These are phyloP conservation scores for Saturnispora bothae DNA, from an alignment of 805 yeast genomes.

Conservation along the genomic window DNA sequence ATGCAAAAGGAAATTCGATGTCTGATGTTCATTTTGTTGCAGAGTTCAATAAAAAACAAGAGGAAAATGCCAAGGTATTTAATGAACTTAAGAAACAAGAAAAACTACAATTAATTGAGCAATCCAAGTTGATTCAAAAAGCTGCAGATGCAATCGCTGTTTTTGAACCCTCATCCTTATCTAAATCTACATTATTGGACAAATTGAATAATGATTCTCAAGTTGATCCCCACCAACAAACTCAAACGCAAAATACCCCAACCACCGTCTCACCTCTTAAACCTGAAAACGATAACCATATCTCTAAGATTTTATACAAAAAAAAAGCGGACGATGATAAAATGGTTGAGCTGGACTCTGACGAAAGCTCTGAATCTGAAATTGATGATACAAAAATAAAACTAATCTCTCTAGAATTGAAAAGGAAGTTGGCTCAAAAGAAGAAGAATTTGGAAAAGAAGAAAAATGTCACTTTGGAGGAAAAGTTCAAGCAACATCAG, in stretches of 20 bases:
- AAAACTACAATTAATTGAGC: conserved; percentile 4
- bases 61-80: conserved; percentile 2
- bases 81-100: conserved; percentile 1
- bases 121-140: conserved; percentile 8
- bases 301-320: neutral
- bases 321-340: neutral
- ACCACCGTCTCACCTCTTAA: conserved; percentile 6
- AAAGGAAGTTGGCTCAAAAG: conserved; percentile 9
- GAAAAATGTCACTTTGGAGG: neutral
- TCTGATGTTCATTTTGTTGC: conserved; percentile 3
- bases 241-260: neutral
- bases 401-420: conserved; percentile 9
- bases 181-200: conserved; percentile 9
- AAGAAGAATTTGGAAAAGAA: conserved; percentile 5
- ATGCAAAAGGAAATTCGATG: conserved; percentile 3
- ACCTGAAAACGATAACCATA: neutral
- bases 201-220: neutral
- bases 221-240: neutral
- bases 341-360: conserved; percentile 4
- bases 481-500: conserved; percentile 3
- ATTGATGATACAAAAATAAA: conserved; percentile 3
- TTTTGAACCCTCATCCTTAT: conserved; percentile 15
- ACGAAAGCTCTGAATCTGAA: conserved; percentile 3
- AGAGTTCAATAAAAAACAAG: conserved; percentile 7
- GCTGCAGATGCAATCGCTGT: conserved; percentile 12